Conservation (phyloP, 371 early-diverging fungal genomes). For the Phascolomyces articulosus region DNA sequence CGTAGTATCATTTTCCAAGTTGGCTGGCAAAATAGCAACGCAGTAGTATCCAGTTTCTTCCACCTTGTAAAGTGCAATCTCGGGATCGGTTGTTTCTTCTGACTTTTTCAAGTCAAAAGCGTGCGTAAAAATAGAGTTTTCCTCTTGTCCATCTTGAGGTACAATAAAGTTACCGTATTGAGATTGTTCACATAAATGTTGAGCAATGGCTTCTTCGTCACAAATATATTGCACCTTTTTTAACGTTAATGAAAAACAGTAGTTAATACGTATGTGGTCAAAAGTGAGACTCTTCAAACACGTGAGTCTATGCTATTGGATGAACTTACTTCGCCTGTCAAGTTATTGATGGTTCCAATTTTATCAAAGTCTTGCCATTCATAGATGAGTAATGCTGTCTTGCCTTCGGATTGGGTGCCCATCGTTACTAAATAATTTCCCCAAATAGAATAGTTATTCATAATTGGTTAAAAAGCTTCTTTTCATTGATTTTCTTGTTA, state of each 20-base stretch:
- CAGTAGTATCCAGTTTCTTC: constrained; percentile 78
- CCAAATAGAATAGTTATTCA: no score
- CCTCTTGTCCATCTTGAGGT: constrained; percentile 25
- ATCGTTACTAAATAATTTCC: constrained; percentile 29
- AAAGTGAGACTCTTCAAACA: not conserved
- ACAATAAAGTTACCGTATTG: constrained; percentile 52
- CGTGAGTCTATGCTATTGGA: no score
- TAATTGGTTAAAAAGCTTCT: no score
- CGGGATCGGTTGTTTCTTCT: constrained; percentile 16
- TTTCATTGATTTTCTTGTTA: no score
- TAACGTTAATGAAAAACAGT: not conserved
- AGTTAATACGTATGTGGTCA: not conserved
- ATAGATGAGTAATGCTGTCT: constrained; percentile 54
- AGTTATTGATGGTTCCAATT: constrained; percentile 41
- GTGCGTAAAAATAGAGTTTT: constrained; percentile 43
- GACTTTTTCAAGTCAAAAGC: constrained; percentile 30
- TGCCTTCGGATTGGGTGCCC: constrained; percentile 39
- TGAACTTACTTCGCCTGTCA: constrained; percentile 38
- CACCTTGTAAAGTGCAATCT: constrained; percentile 54
- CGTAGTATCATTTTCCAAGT: constrained; percentile 23
- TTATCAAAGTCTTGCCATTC: constrained; percentile 61
- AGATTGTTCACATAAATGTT: constrained; percentile 47
- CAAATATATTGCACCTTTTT: constrained; percentile 53
- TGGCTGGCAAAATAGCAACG: constrained; percentile 45
- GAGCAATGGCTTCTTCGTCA: constrained; percentile 41